Evolutionary conservation across 2,329 filamentous ascomycete genomes (phyloP), one percentile per base, ranked within the genome.

Genomic region (Colletotrichum orchidophilum): DNA sequence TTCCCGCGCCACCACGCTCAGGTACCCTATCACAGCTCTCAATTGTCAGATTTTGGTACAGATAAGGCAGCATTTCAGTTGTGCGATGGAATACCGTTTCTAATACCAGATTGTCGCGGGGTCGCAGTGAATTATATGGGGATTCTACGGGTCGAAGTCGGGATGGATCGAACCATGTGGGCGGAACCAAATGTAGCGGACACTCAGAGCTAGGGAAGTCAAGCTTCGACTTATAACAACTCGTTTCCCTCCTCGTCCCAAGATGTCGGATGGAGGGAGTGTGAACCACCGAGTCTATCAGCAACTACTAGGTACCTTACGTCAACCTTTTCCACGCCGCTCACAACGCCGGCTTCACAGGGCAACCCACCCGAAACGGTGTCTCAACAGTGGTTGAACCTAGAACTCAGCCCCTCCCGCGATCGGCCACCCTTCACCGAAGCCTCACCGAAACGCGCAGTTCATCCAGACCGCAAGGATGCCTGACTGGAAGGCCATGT

Each of bases 401-500:
- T 42, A 24, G 26, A 9, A 15, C 46, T 15, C 39, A 60, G 15
- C 13, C 35, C 5, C 11, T 5, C 5, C 24, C 31, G 33, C 58
- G 27, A 65, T 26, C 42, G 27, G 46, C n/a, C 1, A 27, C 42
- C 26, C 6, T n/a, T 69, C 61, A 59, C 61, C 35, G 49, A 52
- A 27, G 15, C 54, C 46, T 70, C 67, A 66, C 57, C 63, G 57
- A 66, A 33, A 4, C 24, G 24, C 57, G n/a, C 18, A n/a, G 39
- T 46, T n/a, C 39, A 46, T n/a, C n/a, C 18, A n/a, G 31, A 26
- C 26, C n/a, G 42, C 26, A 29, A 68, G 46, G 7, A 74, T 73
- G 72, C 70, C 69, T 58, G 70, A 73, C 62, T 74, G 72, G 72
- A 74, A 74, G 52, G 59, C 54, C 11, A 24, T 70, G 46, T 66